phyloP scores from a whole-genome alignment of 768 basidiomycete species.

The Suillus sp. region DNA sequence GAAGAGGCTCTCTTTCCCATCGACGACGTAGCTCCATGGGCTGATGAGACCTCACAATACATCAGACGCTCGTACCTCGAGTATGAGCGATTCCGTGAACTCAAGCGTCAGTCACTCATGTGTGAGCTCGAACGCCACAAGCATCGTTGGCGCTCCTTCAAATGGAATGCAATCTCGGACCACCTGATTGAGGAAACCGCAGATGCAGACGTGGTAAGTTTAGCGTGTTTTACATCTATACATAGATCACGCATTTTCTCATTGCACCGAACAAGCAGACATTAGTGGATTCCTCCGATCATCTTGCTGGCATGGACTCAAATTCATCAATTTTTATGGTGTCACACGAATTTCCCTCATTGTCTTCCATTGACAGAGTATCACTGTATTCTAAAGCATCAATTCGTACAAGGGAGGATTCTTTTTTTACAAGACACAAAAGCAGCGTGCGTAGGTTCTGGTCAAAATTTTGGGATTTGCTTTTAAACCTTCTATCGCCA shows the following conservation, averaged over 20 bases:
- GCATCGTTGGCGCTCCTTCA: conserved; percentile 6
- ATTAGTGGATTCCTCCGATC: not conserved
- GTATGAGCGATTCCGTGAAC: conserved; percentile 5
- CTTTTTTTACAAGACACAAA: not conserved
- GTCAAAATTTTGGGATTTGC: not conserved
- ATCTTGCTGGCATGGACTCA: not conserved
- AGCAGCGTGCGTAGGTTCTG: not conserved
- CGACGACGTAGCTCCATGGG: conserved; percentile 8
- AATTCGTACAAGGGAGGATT: not conserved
- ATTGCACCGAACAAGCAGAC: conserved; percentile 4
- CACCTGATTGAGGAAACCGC: not conserved
- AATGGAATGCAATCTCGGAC: not conserved
- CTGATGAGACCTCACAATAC: not conserved
- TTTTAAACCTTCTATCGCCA: not conserved
- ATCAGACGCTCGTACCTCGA: conserved; percentile 4
- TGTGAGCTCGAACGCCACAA: conserved; percentile 9
- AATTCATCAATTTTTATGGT: not conserved
- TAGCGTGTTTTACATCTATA: not conserved
- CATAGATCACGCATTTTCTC: conserved; percentile 1
- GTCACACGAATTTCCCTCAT: not conserved
- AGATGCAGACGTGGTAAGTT: conserved; percentile 4
- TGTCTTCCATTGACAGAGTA: not conserved
- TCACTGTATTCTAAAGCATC: not conserved
- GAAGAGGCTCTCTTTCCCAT: conserved; percentile 5
- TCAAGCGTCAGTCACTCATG: conserved; percentile 4